phyloP scores from a whole-genome alignment of 306 rosid species.

The Lotus japonicus region DNA sequence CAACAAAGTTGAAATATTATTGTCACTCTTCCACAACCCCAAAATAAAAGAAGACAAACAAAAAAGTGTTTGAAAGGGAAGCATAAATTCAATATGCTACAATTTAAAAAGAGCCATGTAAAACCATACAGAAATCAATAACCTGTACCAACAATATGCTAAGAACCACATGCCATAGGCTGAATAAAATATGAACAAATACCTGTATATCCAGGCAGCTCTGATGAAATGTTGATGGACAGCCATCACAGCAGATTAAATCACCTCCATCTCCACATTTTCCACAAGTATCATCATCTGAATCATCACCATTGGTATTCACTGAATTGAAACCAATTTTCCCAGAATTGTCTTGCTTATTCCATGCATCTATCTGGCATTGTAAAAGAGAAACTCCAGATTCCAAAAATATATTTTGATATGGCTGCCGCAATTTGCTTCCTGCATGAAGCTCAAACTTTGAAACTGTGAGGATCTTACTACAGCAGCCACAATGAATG shows the following conservation, averaged over 20 bases:
- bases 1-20: not conserved
- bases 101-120: not conserved
- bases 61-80: not conserved
- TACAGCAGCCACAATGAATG: constrained; percentile 92
- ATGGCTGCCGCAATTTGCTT: constrained; percentile 84
- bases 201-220: constrained; percentile 78
- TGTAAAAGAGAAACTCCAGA: constrained; percentile 92
- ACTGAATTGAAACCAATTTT: constrained; percentile 60
- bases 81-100: not conserved
- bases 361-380: constrained; percentile 91
- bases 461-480: constrained; percentile 85
- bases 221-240: constrained; percentile 96
- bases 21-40: not conserved
- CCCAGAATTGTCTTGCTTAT: constrained; percentile 56
- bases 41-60: not conserved
- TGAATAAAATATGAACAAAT: constrained; percentile 10
- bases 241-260: constrained; percentile 91
- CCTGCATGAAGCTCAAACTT: constrained; percentile 98
- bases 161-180: not conserved
- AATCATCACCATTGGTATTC: constrained; percentile 76
- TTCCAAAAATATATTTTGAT: constrained; percentile 83
- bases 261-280: constrained; percentile 97
- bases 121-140: not conserved
- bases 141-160: not conserved
- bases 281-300: constrained; percentile 93